Evolutionary conservation across 2,329 filamentous ascomycete genomes (phyloP).

Genomic region (Coniella lustricola): DNA sequence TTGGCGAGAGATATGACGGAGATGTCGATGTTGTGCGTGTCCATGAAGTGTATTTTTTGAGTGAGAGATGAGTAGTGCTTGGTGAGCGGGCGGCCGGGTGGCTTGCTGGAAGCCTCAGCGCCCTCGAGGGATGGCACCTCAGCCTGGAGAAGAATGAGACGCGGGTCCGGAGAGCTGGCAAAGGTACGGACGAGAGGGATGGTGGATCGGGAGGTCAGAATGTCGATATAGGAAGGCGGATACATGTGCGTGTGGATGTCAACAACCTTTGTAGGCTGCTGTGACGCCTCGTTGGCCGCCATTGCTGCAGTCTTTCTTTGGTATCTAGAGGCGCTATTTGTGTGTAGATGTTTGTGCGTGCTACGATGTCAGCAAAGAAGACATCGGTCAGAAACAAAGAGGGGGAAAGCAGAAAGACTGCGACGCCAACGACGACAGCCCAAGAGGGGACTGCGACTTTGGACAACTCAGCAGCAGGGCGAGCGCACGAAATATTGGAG

Average conservation of each 20-base stretch:
- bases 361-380: no score
- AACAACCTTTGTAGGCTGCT: slow-evolving; percentile 36
- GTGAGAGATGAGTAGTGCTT: slow-evolving; percentile 73
- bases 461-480: no score
- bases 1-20: slow-evolving; percentile 87
- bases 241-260: slow-evolving; percentile 68
- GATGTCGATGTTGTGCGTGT: slow-evolving; percentile 70
- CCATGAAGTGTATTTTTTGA: slow-evolving; percentile 83
- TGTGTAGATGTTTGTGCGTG: not conserved
- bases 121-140: slow-evolving; percentile 22
- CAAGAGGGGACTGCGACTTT: no score
- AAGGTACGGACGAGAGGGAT: slow-evolving; percentile 70
- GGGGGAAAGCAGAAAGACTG: no score
- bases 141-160: slow-evolving; percentile 51
- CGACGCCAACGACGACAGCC: no score
- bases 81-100: slow-evolving; percentile 75
- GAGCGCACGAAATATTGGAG: not conserved
- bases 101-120: slow-evolving; percentile 45
- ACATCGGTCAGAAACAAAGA: no score
- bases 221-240: slow-evolving; percentile 54
- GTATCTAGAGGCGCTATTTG: not conserved
- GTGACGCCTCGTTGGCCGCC: not conserved
- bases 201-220: slow-evolving; percentile 50
- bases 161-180: slow-evolving; percentile 42
- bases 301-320: slow-evolving; percentile 3